These are phyloP conservation scores for Cladochytrium replicatum DNA, from an alignment of 192 early-diverging fungal genomes.

Conservation along the genomic window DNA sequence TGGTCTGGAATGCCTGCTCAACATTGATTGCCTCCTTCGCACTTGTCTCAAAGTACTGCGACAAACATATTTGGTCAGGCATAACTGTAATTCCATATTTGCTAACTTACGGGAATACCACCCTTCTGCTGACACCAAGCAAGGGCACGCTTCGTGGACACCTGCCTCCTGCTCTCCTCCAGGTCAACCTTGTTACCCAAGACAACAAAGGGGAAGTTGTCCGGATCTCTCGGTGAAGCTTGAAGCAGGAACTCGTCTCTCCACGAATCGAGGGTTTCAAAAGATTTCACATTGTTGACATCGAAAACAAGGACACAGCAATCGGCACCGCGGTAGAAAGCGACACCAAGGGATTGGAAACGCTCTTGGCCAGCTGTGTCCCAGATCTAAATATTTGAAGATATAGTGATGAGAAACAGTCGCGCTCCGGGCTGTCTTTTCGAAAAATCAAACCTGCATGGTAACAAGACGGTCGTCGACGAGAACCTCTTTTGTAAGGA, in stretches of 20 bases:
- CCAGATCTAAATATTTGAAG: conserved; percentile 71
- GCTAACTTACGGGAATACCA: conserved; percentile 58
- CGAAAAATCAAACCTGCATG: conserved; percentile 61
- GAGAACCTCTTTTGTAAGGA: conserved; percentile 93
- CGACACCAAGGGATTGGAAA: conserved; percentile 96
- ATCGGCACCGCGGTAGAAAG: conserved; percentile 98
- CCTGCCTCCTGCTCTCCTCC: conserved; percentile 85
- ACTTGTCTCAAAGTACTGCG: conserved; percentile 90
- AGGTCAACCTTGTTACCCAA: conserved; percentile 99
- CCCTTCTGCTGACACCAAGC: conserved; percentile 95
- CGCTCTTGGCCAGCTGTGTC: conserved; percentile 98
- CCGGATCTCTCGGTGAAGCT: conserved; percentile 84
- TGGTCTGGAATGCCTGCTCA: conserved; percentile 91
- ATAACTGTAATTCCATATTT: conserved; percentile 1
- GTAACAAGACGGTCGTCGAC: conserved; percentile 90
- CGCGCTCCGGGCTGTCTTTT: not conserved
- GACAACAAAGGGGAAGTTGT: conserved; percentile 98
- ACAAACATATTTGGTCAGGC: conserved; percentile 1
- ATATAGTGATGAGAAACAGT: not conserved
- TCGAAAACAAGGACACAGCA: conserved; percentile 97
- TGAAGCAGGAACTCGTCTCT: conserved; percentile 98
- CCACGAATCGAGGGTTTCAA: conserved; percentile 96
- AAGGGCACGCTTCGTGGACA: conserved; percentile 91
- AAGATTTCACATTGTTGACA: conserved; percentile 88
- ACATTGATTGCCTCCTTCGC: conserved; percentile 99